These are phyloP conservation scores for Scytalidium lignicola DNA, from an alignment of 2,329 filamentous ascomycete species.

Conservation along the genomic window DNA sequence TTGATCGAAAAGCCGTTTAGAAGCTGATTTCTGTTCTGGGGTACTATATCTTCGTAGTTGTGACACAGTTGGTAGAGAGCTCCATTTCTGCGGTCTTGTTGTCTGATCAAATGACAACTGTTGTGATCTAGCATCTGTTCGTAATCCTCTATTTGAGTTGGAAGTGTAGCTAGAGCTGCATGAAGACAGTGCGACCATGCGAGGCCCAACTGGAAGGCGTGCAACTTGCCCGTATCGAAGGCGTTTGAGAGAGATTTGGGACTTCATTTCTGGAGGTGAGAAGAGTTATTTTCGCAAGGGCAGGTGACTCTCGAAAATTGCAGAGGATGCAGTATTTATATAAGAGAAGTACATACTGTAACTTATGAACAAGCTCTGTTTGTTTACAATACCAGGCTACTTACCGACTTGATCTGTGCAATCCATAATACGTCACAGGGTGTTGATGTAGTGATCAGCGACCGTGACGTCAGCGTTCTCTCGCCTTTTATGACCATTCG, in stretches of 20 bases:
- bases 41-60: not conserved
- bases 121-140: not conserved
- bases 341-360: too few relatives aligned
- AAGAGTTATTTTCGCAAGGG: too few relatives aligned
- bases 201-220: not conserved
- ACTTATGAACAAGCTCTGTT: too few relatives aligned
- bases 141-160: not conserved
- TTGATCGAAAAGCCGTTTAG: constrained; percentile 32
- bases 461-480: too few relatives aligned
- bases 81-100: not conserved
- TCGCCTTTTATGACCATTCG: too few relatives aligned
- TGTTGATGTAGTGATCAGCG: too few relatives aligned
- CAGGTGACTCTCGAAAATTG: too few relatives aligned
- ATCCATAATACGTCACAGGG: too few relatives aligned
- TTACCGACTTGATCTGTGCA: too few relatives aligned
- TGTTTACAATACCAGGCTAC: too few relatives aligned
- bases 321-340: too few relatives aligned
- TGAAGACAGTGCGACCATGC: not conserved
- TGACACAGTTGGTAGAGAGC: not conserved
- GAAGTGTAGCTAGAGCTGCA: not conserved
- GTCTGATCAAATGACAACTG: not conserved
- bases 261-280: not conserved
- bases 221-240: not conserved
- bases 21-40: not conserved
- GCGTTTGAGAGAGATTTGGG: not conserved